phyloP scores from a whole-genome alignment of 164 flowering plant species.

The Berberis vulgaris region DNA sequence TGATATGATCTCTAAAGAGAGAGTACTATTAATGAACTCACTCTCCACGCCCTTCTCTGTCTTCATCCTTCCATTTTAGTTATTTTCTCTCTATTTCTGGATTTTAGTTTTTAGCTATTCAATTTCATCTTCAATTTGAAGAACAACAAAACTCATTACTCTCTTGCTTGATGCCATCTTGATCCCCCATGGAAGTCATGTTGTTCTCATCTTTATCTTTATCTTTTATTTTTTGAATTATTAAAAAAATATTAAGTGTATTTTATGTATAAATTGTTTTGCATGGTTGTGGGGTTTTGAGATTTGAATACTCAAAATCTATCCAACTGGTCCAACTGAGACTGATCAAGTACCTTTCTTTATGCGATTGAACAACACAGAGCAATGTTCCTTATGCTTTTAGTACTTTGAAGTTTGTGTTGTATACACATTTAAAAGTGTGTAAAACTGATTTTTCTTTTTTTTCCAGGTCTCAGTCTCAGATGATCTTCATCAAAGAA shows the following conservation, averaged over 20 bases:
- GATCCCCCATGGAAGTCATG: too few relatives aligned
- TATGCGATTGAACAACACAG: conserved; percentile 62
- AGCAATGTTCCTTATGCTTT: conserved; percentile 61
- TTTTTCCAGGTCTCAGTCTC: not conserved
- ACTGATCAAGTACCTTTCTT: conserved; percentile 24
- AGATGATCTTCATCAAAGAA: conserved; percentile 1
- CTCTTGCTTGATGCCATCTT: too few relatives aligned
- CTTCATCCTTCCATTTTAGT: not conserved
- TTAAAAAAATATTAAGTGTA: not conserved
- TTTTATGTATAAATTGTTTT: conserved; percentile 21
- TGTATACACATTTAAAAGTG: conserved; percentile 17
- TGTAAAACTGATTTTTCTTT: conserved; percentile 4
- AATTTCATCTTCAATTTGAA: not conserved
- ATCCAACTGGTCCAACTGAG: conserved; percentile 17
- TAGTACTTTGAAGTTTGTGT: conserved; percentile 50
- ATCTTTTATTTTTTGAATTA: not conserved
- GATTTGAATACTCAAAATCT: conserved; percentile 13
- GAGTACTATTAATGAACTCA: conserved; percentile 3
- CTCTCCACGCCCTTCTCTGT: too few relatives aligned
- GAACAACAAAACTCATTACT: too few relatives aligned
- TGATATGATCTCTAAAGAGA: conserved; percentile 2
- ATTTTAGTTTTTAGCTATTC: conserved; percentile 4
- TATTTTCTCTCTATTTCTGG: conserved; percentile 21
- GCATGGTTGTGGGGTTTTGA: conserved; percentile 17
- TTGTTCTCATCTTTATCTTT: not conserved